Evolutionary conservation across 495 filamentous ascomycete genomes (phyloP).

Genomic region (Talaromyces liani): DNA sequence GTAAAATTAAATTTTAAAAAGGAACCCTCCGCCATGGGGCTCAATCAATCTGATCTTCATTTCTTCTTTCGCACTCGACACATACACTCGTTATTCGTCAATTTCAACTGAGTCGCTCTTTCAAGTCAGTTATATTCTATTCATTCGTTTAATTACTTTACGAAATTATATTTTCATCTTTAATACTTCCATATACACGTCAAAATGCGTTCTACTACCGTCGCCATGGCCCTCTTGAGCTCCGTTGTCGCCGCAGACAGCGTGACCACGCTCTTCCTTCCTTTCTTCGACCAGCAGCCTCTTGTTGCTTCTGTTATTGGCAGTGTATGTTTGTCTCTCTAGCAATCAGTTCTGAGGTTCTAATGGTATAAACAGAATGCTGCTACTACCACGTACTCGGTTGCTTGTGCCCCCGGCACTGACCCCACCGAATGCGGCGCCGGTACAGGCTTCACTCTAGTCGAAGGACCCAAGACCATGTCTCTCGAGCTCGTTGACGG

Average conservation of each 20-base stretch:
- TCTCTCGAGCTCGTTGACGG: slow-evolving; percentile 13
- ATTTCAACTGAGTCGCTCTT: not conserved
- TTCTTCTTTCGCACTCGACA: not conserved
- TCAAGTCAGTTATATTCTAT: not conserved
- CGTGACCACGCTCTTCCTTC: slow-evolving; percentile 30
- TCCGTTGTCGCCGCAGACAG: slow-evolving; percentile 23
- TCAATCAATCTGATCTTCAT: not conserved
- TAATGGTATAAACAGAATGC: slow-evolving; percentile 15
- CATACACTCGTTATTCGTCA: not conserved
- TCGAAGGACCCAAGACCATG: slow-evolving; percentile 21
- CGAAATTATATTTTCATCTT: not conserved
- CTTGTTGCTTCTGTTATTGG: slow-evolving; percentile 34
- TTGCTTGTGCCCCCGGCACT: slow-evolving; percentile 32
- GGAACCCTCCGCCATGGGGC: not conserved
- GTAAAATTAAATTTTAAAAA: not conserved
- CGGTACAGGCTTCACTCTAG: slow-evolving; percentile 22
- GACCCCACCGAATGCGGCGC: slow-evolving; percentile 25
- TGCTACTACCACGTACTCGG: slow-evolving; percentile 30
- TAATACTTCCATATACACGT: not conserved
- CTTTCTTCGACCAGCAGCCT: slow-evolving; percentile 23
- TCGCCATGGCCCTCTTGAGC: slow-evolving; percentile 10
- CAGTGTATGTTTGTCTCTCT: slow-evolving; percentile 14
- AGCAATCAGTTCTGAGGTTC: not conserved
- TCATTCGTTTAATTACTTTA: not conserved
- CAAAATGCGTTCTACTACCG: slow-evolving; percentile 6